These are phyloP conservation scores for Candida namnaoensis DNA, from an alignment of 805 yeast species.

Conservation along the genomic window DNA sequence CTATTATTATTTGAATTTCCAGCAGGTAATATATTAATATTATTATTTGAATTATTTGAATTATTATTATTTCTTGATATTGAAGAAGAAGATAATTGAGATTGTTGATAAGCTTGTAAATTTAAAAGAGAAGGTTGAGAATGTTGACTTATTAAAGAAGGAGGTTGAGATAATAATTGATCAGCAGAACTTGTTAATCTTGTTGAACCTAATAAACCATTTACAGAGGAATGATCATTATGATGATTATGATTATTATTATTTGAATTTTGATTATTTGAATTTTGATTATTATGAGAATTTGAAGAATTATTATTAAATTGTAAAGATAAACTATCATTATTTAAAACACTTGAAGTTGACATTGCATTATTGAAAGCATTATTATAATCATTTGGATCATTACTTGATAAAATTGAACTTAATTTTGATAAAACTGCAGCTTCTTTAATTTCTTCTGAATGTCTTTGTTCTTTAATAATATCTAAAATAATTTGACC, in stretches of 20 bases:
- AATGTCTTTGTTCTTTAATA: conserved; percentile 16
- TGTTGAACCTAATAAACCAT: background rate
- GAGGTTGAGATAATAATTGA: background rate
- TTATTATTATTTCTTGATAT: too few species aligned
- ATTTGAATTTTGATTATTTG: too few species aligned
- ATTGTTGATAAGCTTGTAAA: background rate
- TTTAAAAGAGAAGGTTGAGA: background rate
- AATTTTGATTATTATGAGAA: too few species aligned
- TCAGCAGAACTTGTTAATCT: background rate
- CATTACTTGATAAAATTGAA: conserved; percentile 11
- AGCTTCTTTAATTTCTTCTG: conserved; percentile 14
- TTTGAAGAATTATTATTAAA: background rate
- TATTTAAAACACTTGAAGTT: conserved; percentile 1
- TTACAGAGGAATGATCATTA: too few species aligned
- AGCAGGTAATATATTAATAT: too few species aligned
- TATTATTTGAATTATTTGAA: too few species aligned
- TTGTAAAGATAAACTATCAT: background rate
- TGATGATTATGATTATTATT: background rate
- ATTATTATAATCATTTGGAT: conserved; percentile 7
- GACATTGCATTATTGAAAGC: conserved; percentile 4
- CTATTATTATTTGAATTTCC: background rate
- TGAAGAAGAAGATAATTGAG: background rate
- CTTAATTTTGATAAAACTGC: conserved; percentile 14
- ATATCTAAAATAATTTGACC: conserved; percentile 15
- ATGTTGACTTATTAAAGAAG: background rate